Evolutionary conservation across 352 stramenopile genomes (phyloP).

Genomic region (Thraustochytrium striatum): DNA sequence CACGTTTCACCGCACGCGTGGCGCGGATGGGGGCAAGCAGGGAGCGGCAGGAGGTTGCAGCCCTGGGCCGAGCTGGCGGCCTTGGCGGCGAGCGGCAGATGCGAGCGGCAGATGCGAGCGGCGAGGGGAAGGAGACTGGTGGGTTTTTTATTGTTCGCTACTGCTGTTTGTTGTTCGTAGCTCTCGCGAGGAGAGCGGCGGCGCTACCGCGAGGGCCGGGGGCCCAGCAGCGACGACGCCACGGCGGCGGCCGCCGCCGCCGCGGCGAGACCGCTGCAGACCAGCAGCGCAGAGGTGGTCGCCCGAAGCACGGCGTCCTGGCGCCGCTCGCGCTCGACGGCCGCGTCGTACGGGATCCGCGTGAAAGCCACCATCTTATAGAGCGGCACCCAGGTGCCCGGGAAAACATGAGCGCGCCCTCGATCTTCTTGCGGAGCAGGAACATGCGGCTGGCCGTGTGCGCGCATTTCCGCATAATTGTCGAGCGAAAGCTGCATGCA

Average conservation of each 20-base stretch:
- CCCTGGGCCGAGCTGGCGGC: no score
- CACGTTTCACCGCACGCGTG: no score
- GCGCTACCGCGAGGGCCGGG: no score
- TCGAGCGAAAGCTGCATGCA: constrained; percentile 51
- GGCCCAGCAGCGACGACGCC: neutral
- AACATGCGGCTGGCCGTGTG: constrained; percentile 50
- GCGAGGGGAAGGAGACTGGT: no score
- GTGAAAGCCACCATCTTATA: constrained; percentile 59
- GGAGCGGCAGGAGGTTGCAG: no score
- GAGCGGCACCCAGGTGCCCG: constrained; percentile 51
- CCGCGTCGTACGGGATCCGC: constrained; percentile 53
- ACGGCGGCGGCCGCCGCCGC: neutral
- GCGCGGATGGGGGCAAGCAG: no score
- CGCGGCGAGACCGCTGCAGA: neutral
- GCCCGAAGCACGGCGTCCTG: constrained; percentile 44
- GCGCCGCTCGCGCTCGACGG: constrained; percentile 20
- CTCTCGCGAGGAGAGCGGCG: no score
- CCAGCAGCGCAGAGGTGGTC: neutral
- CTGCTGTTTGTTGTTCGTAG: no score
- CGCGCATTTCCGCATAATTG: constrained; percentile 57
- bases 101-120: no score
- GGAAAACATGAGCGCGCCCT: constrained; percentile 50
- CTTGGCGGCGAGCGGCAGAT: no score
- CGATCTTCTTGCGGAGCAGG: constrained; percentile 52
- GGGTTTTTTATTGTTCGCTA: no score